Evolutionary conservation across 2,329 filamentous ascomycete species (phyloP).

Genomic region (Aspergillus bombycis): DNA sequence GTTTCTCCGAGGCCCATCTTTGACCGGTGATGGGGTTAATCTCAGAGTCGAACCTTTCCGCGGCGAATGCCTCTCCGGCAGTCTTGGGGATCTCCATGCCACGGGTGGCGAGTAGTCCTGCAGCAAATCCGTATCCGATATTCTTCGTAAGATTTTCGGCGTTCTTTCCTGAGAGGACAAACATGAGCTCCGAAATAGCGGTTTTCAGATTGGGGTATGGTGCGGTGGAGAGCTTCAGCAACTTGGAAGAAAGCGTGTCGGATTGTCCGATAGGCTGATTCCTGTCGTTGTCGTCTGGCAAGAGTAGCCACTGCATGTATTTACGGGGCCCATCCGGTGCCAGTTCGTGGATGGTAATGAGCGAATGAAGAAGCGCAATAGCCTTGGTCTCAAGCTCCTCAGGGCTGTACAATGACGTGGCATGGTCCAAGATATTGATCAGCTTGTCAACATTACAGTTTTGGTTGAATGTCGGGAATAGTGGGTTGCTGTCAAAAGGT

Average conservation of each 20-base stretch:
- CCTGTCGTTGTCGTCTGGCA: constrained; percentile 78
- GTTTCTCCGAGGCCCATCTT: constrained; percentile 68
- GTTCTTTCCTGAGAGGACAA: constrained; percentile 82
- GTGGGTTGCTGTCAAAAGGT: constrained; percentile 48
- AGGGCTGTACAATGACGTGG: constrained; percentile 66
- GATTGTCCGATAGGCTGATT: constrained; percentile 75
- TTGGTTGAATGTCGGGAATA: constrained; percentile 69
- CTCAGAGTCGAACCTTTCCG: constrained; percentile 26
- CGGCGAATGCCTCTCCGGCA: constrained; percentile 59
- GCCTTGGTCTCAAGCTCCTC: constrained; percentile 72
- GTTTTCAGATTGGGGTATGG: constrained; percentile 74
- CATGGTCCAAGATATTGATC: constrained; percentile 69
- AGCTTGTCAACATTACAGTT: constrained; percentile 66
- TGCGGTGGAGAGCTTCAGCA: constrained; percentile 78
- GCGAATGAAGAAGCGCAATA: constrained; percentile 72
- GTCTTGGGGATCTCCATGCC: constrained; percentile 76
- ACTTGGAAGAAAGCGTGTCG: constrained; percentile 71
- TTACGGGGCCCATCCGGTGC: constrained; percentile 66
- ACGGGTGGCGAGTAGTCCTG: constrained; percentile 84
- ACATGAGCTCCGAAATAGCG: constrained; percentile 77
- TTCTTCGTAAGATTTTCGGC: constrained; percentile 81
- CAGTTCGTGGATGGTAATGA: constrained; percentile 71
- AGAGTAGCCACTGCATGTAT: constrained; percentile 66
- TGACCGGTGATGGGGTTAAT: constrained; percentile 90
- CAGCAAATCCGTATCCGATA: constrained; percentile 91